phyloP scores from a whole-genome alignment of 305 asterid genomes.

The Striga hermonthica region DNA sequence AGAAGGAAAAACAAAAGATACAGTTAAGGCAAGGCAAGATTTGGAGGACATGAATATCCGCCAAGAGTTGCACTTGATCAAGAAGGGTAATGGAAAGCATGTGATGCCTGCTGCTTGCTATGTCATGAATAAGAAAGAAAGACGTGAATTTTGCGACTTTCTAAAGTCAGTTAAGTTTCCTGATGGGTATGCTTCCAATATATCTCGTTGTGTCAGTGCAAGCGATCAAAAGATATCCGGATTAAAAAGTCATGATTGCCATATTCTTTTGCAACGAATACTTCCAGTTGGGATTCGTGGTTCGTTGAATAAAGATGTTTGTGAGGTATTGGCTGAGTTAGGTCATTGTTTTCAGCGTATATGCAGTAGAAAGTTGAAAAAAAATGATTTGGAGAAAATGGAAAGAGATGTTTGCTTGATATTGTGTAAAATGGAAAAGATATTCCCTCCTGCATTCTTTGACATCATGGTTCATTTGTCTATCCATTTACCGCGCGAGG shows the following conservation, averaged over 20 bases:
- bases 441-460: background rate
- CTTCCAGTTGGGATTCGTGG: background rate
- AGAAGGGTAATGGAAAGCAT: too few relatives aligned
- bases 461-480: conserved; percentile 4
- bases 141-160: too few relatives aligned
- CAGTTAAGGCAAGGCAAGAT: too few relatives aligned
- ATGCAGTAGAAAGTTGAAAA: background rate
- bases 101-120: too few relatives aligned
- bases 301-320: background rate
- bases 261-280: background rate
- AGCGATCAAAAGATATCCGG: background rate
- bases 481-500: background rate
- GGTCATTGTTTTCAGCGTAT: background rate
- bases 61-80: too few relatives aligned
- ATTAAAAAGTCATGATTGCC: conserved; percentile 7
- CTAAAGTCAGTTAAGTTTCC: background rate
- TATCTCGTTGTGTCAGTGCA: background rate
- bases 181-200: conserved; percentile 1
- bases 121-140: too few relatives aligned
- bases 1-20: too few relatives aligned
- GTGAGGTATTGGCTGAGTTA: background rate
- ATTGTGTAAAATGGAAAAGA: background rate
- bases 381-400: background rate
- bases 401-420: background rate
- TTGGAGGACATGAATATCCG: too few relatives aligned